Percentiles rank a stretch among this genome's conserved stretches.
Evolutionary conservation across 306 rosid genomes (phyloP).

Genomic region (Rosa chinensis): DNA sequence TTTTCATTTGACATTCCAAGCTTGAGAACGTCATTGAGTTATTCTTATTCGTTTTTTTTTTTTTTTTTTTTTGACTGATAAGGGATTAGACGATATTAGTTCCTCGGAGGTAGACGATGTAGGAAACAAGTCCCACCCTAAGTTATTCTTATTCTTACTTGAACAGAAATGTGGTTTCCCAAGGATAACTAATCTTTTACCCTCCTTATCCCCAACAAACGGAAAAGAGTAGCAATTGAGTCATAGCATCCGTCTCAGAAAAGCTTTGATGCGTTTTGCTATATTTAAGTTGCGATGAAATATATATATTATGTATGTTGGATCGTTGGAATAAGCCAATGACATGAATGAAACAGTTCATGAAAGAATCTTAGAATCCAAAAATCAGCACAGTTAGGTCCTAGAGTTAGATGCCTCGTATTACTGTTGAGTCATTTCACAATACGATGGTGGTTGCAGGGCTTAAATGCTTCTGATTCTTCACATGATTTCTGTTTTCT

Average conservation of each 20-base stretch:
- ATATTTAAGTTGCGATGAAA: neutral
- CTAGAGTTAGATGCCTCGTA: neutral
- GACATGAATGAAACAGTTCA: neutral
- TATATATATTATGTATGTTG: too few species aligned
- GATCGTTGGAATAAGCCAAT: too few species aligned
- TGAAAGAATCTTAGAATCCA: neutral
- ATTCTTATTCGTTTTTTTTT: constrained; percentile 38
- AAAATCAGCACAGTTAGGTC: neutral
- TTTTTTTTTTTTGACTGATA: too few species aligned
- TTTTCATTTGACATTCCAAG: constrained; percentile 41
- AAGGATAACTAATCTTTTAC: neutral
- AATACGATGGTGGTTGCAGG: neutral
- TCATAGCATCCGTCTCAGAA: neutral
- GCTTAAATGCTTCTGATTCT: neutral
- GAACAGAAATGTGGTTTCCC: constrained; percentile 5
- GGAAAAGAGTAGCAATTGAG: neutral
- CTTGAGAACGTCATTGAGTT: constrained; percentile 16
- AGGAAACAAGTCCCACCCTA: too few species aligned
- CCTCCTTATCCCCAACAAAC: neutral
- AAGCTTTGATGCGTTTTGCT: neutral
- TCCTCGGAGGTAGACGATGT: too few species aligned
- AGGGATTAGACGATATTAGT: too few species aligned
- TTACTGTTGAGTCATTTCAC: neutral
- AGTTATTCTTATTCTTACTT: constrained; percentile 36
- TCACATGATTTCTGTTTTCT: neutral